phyloP scores from a whole-genome alignment of 371 early-diverging fungal species.

The Capillidium rhysosporum region DNA sequence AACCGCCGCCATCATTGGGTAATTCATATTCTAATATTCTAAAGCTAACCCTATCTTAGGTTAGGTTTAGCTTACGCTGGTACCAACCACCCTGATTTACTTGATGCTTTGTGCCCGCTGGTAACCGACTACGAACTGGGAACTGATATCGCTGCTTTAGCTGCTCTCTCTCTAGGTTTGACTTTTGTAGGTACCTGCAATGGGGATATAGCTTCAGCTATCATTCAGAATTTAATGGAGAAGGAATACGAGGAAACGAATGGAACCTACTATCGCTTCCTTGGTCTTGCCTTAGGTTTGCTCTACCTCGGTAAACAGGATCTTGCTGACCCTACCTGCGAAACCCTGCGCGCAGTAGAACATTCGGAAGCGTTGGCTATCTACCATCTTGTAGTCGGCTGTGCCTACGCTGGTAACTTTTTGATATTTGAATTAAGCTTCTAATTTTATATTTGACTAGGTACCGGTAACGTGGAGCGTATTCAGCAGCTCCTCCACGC shows the following conservation, averaged over 20 bases:
- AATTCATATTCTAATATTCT: constrained; percentile 9
- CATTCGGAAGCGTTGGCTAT: constrained; percentile 73
- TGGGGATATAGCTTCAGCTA: constrained; percentile 78
- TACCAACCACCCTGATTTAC: constrained; percentile 63
- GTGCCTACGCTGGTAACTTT: constrained; percentile 69
- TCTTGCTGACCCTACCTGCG: constrained; percentile 71
- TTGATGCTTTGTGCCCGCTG: constrained; percentile 62
- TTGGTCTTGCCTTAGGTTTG: constrained; percentile 80
- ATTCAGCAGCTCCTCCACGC: constrained; percentile 88
- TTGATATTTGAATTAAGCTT: not conserved
- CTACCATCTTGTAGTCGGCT: constrained; percentile 37
- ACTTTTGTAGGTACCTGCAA: constrained; percentile 82
- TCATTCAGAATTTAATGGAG: constrained; percentile 90
- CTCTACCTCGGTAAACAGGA: constrained; percentile 76
- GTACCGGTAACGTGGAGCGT: constrained; percentile 87
- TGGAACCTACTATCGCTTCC: constrained; percentile 65
- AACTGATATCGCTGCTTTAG: constrained; percentile 81
- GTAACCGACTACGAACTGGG: constrained; percentile 59
- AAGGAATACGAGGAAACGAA: constrained; percentile 65
- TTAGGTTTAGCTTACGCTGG: constrained; percentile 93
- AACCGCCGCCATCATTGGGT: constrained; percentile 50
- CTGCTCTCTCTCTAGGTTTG: constrained; percentile 78
- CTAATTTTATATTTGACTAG: constrained; percentile 9
- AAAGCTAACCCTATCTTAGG: constrained; percentile 15
- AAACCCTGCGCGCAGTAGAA: constrained; percentile 85